phyloP scores from a whole-genome alignment of 2,329 filamentous ascomycete genomes.

The Aschersonia sp. region DNA sequence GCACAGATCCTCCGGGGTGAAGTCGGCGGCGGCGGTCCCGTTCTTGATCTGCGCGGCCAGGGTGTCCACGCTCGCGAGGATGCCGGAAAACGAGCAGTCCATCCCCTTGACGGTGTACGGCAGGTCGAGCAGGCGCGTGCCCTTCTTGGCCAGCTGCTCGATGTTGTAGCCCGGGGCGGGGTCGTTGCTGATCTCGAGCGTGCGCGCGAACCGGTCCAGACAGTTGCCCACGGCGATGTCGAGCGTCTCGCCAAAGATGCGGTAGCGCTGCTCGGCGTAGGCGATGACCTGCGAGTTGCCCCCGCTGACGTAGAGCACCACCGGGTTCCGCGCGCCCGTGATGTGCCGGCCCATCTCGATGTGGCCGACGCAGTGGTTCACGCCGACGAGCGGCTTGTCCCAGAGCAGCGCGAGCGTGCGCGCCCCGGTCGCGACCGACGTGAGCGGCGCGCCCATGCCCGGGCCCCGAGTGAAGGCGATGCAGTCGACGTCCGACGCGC shows the following conservation, averaged over 20 bases:
- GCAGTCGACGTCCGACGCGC: constrained; percentile 63
- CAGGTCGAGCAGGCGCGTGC: constrained; percentile 63
- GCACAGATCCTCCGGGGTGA: constrained; percentile 76
- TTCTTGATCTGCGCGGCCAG: constrained; percentile 53
- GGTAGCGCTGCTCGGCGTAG: constrained; percentile 85
- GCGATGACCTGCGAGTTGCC: constrained; percentile 98
- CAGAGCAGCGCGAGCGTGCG: constrained; percentile 72
- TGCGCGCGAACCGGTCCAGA: constrained; percentile 87
- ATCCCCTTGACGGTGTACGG: constrained; percentile 97
- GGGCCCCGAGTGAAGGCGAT: constrained; percentile 94
- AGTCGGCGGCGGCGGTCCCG: constrained; percentile 9
- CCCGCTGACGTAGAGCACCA: constrained; percentile 88
- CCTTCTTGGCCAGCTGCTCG: constrained; percentile 73
- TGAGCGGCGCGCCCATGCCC: constrained; percentile 89
- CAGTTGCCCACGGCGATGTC: constrained; percentile 98
- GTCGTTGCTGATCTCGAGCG: constrained; percentile 83
- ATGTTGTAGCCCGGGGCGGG: constrained; percentile 97
- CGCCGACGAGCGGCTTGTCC: constrained; percentile 77
- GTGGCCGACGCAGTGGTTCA: constrained; percentile 97
- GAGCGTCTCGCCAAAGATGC: constrained; percentile 94
- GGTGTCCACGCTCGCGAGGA: constrained; percentile 69
- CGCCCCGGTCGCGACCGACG: constrained; percentile 73
- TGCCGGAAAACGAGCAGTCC: constrained; percentile 93
- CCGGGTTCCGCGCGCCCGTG: constrained; percentile 78
- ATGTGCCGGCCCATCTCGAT: constrained; percentile 97